A percentile compares a stretch with the other conserved stretches of the same genome.
Conservation (phyloP, 768 basidiomycete species). For the Trametes elegans region DNA sequence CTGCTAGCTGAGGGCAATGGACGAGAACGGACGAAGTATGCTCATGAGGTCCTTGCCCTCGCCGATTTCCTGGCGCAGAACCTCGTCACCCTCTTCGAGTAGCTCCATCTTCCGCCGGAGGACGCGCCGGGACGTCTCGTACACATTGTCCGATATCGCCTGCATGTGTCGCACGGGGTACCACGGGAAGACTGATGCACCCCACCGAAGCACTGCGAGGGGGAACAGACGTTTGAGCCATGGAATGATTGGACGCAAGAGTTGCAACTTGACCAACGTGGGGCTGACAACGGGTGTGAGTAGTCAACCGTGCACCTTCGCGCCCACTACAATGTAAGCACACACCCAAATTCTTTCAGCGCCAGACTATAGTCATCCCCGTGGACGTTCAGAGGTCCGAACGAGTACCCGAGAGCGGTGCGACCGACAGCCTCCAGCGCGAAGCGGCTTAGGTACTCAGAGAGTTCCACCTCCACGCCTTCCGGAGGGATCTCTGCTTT, state of each 20-base stretch:
- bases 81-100: neutral
- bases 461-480: constrained; percentile 6
- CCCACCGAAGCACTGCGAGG: neutral
- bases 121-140: neutral
- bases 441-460: constrained; percentile 5
- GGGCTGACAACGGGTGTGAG: too few species aligned
- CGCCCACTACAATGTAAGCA: neutral
- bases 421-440: constrained; percentile 8
- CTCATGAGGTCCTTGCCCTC: constrained; percentile 9
- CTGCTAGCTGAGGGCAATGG: too few species aligned
- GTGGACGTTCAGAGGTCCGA: constrained; percentile 5
- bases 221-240: constrained; percentile 5
- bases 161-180: neutral
- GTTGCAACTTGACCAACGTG: neutral
- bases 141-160: constrained; percentile 7
- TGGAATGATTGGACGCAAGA: neutral
- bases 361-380: constrained; percentile 13
- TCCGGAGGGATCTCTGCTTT: neutral
- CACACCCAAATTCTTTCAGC: constrained; percentile 9
- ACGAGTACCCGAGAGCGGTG: constrained; percentile 3
- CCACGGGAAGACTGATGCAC: neutral
- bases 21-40: neutral
- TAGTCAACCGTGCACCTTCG: too few species aligned
- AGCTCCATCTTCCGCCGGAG: neutral
- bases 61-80: neutral